phyloP scores from a whole-genome alignment of 495 filamentous ascomycete genomes.

The Alectoria sarmentosa region DNA sequence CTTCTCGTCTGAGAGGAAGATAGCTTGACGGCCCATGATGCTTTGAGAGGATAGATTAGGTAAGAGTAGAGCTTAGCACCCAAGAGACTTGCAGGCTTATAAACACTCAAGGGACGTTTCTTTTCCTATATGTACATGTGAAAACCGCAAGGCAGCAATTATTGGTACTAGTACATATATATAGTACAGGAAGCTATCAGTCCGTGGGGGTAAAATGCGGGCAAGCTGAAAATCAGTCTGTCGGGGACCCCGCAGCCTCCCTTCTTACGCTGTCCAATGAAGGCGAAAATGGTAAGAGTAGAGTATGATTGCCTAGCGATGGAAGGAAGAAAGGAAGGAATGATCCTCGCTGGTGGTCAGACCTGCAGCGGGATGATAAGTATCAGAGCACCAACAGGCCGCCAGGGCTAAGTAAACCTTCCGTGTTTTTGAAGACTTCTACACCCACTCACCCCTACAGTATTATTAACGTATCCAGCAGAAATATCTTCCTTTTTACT shows the following conservation, averaged over 20 bases:
- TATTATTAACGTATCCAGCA: no score
- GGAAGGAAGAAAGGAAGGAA: no score
- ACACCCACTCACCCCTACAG: no score
- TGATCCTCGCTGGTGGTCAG: not conserved
- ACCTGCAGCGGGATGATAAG: not conserved
- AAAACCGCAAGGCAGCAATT: not conserved
- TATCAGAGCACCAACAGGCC: not conserved
- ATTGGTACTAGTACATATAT: not conserved
- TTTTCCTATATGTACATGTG: not conserved
- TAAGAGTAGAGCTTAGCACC: not conserved
- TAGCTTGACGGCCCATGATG: conserved; percentile 12
- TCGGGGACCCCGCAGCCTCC: not conserved
- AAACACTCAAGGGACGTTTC: not conserved
- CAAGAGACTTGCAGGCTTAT: not conserved
- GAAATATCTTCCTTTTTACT: no score
- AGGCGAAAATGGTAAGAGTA: not conserved
- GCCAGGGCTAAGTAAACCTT: no score
- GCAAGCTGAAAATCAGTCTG: not conserved
- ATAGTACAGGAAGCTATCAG: no score
- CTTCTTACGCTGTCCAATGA: not conserved
- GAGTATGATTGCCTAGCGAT: no score
- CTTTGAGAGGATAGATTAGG: not conserved
- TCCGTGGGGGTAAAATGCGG: no score
- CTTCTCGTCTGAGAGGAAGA: conserved; percentile 13
- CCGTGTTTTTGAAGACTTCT: no score